Conservation (phyloP, 139 green algal genomes). For the Chlamydomonas eustigma region DNA sequence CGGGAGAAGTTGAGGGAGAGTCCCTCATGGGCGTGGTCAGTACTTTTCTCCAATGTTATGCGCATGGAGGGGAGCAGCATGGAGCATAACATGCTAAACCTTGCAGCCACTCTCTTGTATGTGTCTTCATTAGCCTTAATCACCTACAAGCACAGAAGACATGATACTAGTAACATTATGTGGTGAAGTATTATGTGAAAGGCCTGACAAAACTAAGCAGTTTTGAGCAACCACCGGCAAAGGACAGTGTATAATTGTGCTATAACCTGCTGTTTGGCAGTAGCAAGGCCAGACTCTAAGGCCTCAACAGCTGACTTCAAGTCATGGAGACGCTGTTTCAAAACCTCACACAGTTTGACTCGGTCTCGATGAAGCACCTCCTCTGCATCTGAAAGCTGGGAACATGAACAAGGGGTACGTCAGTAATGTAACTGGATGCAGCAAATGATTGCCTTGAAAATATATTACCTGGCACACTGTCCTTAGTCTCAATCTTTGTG, state of each 20-base stretch:
- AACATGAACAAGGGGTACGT: neutral
- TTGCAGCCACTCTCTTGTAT: neutral
- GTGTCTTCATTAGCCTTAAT: neutral
- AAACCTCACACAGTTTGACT: neutral
- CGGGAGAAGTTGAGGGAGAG: neutral
- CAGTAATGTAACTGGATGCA: neutral
- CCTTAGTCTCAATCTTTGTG: no score
- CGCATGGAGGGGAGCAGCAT: slow-evolving; percentile 7
- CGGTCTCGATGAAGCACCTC: neutral
- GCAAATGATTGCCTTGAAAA: neutral
- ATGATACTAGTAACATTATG: no score
- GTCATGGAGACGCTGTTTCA: neutral
- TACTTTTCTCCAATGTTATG: neutral
- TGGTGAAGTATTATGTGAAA: no score
- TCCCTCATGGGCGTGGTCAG: neutral
- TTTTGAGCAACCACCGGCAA: no score
- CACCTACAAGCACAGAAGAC: slow-evolving; percentile 5
- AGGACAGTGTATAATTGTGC: no score
- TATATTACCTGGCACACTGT: no score
- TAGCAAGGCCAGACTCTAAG: neutral
- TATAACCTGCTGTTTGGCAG: neutral
- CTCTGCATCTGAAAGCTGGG: neutral
- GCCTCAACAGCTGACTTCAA: neutral
- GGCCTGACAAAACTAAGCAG: no score
- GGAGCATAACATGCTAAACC: neutral